Evolutionary conservation across 306 rosid species (phyloP).

Genomic region (Pueraria montana): DNA sequence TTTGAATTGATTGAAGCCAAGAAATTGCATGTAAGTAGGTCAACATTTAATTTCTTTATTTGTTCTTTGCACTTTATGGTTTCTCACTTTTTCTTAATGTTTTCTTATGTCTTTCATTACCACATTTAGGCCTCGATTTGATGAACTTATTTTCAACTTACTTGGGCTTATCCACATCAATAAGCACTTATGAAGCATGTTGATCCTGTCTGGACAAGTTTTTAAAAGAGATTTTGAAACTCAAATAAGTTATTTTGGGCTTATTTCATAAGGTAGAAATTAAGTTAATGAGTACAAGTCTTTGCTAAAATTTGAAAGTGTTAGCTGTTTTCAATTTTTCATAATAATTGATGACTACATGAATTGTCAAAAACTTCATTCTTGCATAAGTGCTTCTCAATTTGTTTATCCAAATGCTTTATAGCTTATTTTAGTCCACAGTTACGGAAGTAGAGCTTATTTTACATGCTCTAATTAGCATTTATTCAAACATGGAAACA

Average conservation of each 20-base stretch:
- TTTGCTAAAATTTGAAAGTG: neutral
- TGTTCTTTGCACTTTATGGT: neutral
- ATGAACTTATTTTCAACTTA: neutral
- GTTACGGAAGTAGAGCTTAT: neutral
- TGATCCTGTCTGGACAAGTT: neutral
- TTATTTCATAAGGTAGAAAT: neutral
- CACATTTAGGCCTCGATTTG: neutral
- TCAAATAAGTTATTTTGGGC: neutral
- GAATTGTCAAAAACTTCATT: neutral
- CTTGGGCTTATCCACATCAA: neutral
- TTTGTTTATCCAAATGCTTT: neutral
- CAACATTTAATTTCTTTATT: neutral
- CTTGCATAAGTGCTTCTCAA: neutral
- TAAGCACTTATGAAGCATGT: neutral
- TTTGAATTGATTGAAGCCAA: neutral
- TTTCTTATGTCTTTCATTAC: neutral
- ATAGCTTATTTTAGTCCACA: neutral
- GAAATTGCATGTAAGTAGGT: conserved; percentile 14
- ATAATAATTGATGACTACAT: neutral
- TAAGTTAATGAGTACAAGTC: neutral
- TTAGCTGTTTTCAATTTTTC: neutral
- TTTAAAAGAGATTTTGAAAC: neutral
- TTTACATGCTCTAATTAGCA: neutral
- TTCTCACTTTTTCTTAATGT: neutral
- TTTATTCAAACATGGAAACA: neutral